These are phyloP conservation scores for Pseudogymnoascus sp. DNA, from an alignment of 2,329 filamentous ascomycete genomes.

Conservation along the genomic window DNA sequence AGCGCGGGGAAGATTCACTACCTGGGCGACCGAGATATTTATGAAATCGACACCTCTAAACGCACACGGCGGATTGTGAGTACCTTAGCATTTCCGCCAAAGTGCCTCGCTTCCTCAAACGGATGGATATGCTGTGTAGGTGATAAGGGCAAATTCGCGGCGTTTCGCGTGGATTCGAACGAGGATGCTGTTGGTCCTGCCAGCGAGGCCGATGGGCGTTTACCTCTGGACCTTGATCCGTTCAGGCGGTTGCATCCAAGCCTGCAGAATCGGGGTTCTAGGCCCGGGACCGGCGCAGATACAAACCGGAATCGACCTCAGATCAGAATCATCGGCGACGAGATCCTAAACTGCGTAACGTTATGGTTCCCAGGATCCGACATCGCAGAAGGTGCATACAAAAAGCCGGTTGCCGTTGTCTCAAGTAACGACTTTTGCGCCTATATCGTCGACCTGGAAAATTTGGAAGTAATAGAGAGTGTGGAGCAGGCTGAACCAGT, in stretches of 20 bases:
- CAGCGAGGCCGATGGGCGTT: constrained; percentile 32
- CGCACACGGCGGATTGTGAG: constrained; percentile 68
- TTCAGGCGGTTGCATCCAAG: constrained; percentile 17
- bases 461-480: constrained; percentile 60
- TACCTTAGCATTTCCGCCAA: constrained; percentile 63
- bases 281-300: background rate
- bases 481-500: constrained; percentile 76
- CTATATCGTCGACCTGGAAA: constrained; percentile 68
- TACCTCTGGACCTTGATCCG: constrained; percentile 44
- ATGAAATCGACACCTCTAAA: constrained; percentile 60
- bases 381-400: constrained; percentile 36
- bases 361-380: constrained; percentile 46
- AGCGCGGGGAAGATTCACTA: constrained; percentile 77
- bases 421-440: constrained; percentile 91
- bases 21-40: constrained; percentile 66
- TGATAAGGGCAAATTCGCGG: constrained; percentile 72
- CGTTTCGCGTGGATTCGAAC: constrained; percentile 10
- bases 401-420: constrained; percentile 58
- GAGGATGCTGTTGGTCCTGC: constrained; percentile 31
- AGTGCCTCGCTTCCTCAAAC: constrained; percentile 77
- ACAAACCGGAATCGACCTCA: constrained; percentile 24
- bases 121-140: constrained; percentile 91
- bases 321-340: constrained; percentile 48
- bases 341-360: constrained; percentile 61
- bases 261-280: background rate